A percentile compares a stretch with the other conserved stretches of the same genome.
These are phyloP conservation scores for Fusarium miscanthi DNA, from an alignment of 2,329 filamentous ascomycete species.

Conservation along the genomic window DNA sequence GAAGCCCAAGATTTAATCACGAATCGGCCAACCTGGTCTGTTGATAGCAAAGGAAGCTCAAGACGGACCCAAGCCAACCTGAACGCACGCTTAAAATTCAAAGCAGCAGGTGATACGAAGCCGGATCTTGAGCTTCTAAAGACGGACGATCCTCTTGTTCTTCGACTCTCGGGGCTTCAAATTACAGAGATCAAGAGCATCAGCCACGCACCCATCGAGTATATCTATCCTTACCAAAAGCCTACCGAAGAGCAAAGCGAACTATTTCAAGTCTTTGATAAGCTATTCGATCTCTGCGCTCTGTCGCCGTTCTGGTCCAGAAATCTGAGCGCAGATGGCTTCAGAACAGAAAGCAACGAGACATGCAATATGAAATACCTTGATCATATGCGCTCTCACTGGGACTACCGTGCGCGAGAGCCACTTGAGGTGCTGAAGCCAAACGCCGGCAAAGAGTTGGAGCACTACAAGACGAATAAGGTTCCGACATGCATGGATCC, in stretches of 20 bases:
- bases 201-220: slow-evolving; percentile 15
- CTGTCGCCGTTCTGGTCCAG: slow-evolving; percentile 21
- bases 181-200: slow-evolving; percentile 10
- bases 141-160: not conserved
- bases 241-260: not conserved
- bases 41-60: slow-evolving; percentile 16
- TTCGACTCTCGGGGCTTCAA: slow-evolving; percentile 2
- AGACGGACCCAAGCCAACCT: slow-evolving; percentile 20
- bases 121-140: slow-evolving; percentile 12
- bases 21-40: slow-evolving; percentile 20
- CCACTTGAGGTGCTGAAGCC: not conserved
- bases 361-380: slow-evolving; percentile 15
- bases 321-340: not conserved
- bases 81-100: slow-evolving; percentile 16
- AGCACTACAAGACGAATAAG: slow-evolving; percentile 5
- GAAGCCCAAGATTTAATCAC: rapidly evolving
- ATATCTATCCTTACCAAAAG: slow-evolving; percentile 13
- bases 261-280: slow-evolving; percentile 10
- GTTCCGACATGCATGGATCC: slow-evolving; percentile 11
- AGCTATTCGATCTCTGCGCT: slow-evolving; percentile 26
- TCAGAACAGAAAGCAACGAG: not conserved
- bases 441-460: rapidly evolving
- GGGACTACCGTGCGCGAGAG: not conserved
- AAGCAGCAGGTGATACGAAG: slow-evolving; percentile 2
- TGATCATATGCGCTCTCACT: slow-evolving; percentile 24